These are phyloP conservation scores for Fusarium sp. DNA, from an alignment of 2,329 filamentous ascomycete species.

Conservation along the genomic window DNA sequence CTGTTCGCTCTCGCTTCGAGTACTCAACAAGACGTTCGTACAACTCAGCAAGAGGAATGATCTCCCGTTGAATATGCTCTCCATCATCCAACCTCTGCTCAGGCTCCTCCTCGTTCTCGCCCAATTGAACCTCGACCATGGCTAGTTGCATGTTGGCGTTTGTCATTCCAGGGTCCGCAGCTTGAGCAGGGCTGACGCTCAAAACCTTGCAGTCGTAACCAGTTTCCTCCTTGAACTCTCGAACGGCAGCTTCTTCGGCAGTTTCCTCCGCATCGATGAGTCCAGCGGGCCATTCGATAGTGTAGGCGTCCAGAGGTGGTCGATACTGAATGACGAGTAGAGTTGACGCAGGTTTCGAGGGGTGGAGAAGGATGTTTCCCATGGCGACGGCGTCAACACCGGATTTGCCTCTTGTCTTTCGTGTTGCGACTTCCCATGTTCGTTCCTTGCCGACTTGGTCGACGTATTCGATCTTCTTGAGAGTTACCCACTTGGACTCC, in stretches of 20 bases:
- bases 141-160: slow-evolving; percentile 45
- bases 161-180: slow-evolving; percentile 44
- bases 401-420: slow-evolving; percentile 42
- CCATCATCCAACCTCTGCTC: slow-evolving; percentile 44
- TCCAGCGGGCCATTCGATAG: slow-evolving; percentile 44
- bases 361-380: slow-evolving; percentile 43
- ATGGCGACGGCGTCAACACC: slow-evolving; percentile 45
- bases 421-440: slow-evolving; percentile 45
- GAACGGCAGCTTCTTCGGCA: slow-evolving; percentile 40
- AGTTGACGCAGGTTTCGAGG: slow-evolving; percentile 42
- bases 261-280: slow-evolving; percentile 44
- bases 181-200: slow-evolving; percentile 38
- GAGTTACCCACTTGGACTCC: slow-evolving; percentile 43
- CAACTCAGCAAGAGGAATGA: slow-evolving; percentile 39
- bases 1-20: slow-evolving; percentile 40
- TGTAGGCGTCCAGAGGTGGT: slow-evolving; percentile 44
- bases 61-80: slow-evolving; percentile 41
- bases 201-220: slow-evolving; percentile 41
- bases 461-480: slow-evolving; percentile 45
- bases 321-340: slow-evolving; percentile 45
- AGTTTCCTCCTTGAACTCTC: slow-evolving; percentile 45
- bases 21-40: slow-evolving; percentile 43
- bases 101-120: slow-evolving; percentile 35
- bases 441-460: slow-evolving; percentile 43
- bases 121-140: slow-evolving; percentile 42